phyloP scores from a whole-genome alignment of 768 basidiomycete species.

The Rhodosporidiobolus sp. region DNA sequence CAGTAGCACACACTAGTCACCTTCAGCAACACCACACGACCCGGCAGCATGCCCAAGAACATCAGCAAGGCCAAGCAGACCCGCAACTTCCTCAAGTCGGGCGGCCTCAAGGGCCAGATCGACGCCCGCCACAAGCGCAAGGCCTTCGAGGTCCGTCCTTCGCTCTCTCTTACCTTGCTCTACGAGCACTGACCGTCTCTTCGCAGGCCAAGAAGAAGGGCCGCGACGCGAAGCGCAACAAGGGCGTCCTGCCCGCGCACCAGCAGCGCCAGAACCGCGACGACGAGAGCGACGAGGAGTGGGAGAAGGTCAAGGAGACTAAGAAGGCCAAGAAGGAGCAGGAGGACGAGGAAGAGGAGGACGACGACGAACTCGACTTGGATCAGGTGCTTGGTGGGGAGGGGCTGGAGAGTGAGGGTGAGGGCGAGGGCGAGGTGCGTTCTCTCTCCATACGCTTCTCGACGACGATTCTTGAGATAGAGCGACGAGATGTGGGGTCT shows the following conservation, averaged over 20 bases:
- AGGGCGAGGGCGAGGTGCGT: conserved; percentile 35
- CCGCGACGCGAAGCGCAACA: conserved; percentile 52
- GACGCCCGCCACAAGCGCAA: conserved; percentile 77
- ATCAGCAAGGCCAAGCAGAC: conserved; percentile 61
- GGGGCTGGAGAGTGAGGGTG: conserved; percentile 43
- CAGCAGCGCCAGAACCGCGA: conserved; percentile 36
- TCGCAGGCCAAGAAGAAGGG: conserved; percentile 56
- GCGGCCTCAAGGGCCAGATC: conserved; percentile 82
- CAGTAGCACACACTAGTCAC: neutral
- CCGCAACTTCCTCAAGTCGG: conserved; percentile 82
- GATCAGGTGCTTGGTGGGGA: conserved; percentile 35
- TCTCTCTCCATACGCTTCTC: neutral
- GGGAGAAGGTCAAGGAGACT: conserved; percentile 43
- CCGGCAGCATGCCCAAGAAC: conserved; percentile 11
- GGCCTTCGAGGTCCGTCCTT: conserved; percentile 58
- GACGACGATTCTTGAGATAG: neutral
- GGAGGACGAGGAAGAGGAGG: conserved; percentile 33
- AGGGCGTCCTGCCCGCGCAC: conserved; percentile 42
- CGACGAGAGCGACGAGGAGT: conserved; percentile 40
- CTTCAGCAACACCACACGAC: neutral
- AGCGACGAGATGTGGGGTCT: neutral
- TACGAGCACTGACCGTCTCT: too few relatives aligned
- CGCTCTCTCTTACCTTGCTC: too few relatives aligned
- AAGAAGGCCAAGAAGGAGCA: conserved; percentile 10
- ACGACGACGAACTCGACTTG: conserved; percentile 37